Evolutionary conservation across 169 alveolate genomes (phyloP), one percentile per base, ranked within the genome.

Genomic region (Cryptosporidium bovis): DNA sequence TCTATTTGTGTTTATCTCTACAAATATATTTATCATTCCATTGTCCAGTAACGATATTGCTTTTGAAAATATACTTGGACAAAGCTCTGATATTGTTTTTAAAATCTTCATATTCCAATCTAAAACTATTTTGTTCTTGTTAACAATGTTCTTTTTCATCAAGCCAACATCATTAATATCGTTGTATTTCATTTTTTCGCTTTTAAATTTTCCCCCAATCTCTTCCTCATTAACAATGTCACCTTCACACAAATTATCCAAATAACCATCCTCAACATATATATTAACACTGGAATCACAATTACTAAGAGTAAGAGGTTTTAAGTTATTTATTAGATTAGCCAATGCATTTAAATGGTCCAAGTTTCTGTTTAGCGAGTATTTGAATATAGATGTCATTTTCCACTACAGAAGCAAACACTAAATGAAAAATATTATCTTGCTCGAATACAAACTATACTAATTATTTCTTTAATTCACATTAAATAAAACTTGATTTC

Each of bases 41-140:
- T 56, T 4, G 40, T 77, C 87, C 7, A 77, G 29, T 13, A 77
- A 66, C 16, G 87, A 77, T 13, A 77, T 36, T 8, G 87, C 71
- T 20, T 62, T 77, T 18, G 58, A 46, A 20, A 77, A 27, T 24
- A 77, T 15, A 6, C 77, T 50, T 77, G 87, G 87, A 60, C 77
- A 77, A 58, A 77, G 40, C 29, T 77, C 87, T 51, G 87, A 56
- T 56, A 77, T 60, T 3, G 24, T 77, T n/a, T 60, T n/a, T 56
- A 62, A 8, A 15, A 77, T 40, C 1, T 51, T 31, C 44, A 77
- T n/a, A 20, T 53, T 53, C 64, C 36, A 56, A 31, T 69, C 55
- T 66, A 53, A 31, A 29, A 4, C 33, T 3, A 51, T 3, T 0
- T 40, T 40, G 10, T 40, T 40, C 10, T 40, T 40, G 0, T 40